phyloP scores from a whole-genome alignment of 179 eudicot genomes.

The Beta corolliflora region DNA sequence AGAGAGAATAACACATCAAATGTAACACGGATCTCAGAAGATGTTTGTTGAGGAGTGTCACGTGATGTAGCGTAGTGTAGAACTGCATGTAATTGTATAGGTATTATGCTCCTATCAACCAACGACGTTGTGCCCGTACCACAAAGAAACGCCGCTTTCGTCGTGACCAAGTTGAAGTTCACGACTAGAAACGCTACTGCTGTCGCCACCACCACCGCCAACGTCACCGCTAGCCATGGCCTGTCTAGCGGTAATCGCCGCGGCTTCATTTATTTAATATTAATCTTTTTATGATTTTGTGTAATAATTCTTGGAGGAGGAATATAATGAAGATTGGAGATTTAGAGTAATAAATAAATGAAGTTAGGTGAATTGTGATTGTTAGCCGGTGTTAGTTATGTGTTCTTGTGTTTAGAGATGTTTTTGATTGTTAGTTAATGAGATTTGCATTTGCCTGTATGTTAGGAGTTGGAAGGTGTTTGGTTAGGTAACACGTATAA shows the following conservation, averaged over 20 bases:
- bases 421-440: slow-evolving; percentile 19
- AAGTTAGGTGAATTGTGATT: background rate
- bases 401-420: background rate
- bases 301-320: no score
- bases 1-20: slow-evolving; percentile 42
- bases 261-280: slow-evolving; percentile 21
- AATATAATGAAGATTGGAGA: no score
- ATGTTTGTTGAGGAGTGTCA: slow-evolving; percentile 52
- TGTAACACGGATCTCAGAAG: slow-evolving; percentile 50
- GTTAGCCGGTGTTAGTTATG: background rate
- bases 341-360: background rate
- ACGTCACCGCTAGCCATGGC: slow-evolving; percentile 24
- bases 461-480: slow-evolving; percentile 13
- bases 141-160: slow-evolving; percentile 17
- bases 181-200: slow-evolving; percentile 20
- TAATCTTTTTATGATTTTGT: no score
- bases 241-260: slow-evolving; percentile 23
- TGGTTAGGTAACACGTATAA: slow-evolving; percentile 28
- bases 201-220: slow-evolving; percentile 15
- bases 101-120: slow-evolving; percentile 7
- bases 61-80: slow-evolving; percentile 67
- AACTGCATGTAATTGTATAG: slow-evolving; percentile 51
- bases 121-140: background rate
- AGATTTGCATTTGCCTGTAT: slow-evolving; percentile 34
- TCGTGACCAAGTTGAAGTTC: slow-evolving; percentile 20